Conservation (phyloP, 257 asterid species). For the Plantago ovata region DNA sequence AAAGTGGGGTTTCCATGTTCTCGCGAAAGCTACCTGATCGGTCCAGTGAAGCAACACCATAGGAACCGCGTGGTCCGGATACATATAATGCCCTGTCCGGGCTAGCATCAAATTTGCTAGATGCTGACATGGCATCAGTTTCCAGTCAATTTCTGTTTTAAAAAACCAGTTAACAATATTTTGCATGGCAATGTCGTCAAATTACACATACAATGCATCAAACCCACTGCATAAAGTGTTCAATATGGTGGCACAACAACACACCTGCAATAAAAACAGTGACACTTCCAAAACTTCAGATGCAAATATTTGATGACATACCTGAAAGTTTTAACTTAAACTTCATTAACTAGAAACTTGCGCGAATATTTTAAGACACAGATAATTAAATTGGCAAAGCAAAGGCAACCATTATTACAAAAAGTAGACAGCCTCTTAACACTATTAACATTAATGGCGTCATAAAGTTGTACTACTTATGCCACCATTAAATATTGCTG, state of each 20-base stretch:
- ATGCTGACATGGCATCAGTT: conserved; percentile 84
- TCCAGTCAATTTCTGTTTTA: conserved; percentile 50
- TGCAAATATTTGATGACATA: conserved; percentile 14
- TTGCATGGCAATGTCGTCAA: conserved; percentile 67
- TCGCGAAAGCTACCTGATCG: conserved; percentile 75
- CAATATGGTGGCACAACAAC: conserved; percentile 27
- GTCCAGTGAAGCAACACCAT: conserved; percentile 63
- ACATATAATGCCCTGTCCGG: conserved; percentile 78
- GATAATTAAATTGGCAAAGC: conserved; percentile 10
- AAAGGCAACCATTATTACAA: background rate
- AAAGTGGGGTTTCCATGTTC: conserved; percentile 64
- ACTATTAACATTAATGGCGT: conserved; percentile 10
- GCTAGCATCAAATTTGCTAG: conserved; percentile 82
- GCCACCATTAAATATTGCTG: conserved; percentile 16
- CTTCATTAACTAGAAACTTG: conserved; percentile 6
- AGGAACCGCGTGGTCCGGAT: conserved; percentile 76
- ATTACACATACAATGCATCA: conserved; percentile 44
- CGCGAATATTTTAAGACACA: background rate
- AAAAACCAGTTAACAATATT: conserved; percentile 56
- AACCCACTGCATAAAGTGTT: conserved; percentile 39
- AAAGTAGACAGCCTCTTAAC: background rate
- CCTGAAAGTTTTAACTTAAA: conserved; percentile 20
- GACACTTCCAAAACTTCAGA: conserved; percentile 14
- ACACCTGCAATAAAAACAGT: conserved; percentile 37
- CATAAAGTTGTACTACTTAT: conserved; percentile 10